Base-by-base conservation (phyloP, 352 stramenopile species). In the Pythium sp. region DNA sequence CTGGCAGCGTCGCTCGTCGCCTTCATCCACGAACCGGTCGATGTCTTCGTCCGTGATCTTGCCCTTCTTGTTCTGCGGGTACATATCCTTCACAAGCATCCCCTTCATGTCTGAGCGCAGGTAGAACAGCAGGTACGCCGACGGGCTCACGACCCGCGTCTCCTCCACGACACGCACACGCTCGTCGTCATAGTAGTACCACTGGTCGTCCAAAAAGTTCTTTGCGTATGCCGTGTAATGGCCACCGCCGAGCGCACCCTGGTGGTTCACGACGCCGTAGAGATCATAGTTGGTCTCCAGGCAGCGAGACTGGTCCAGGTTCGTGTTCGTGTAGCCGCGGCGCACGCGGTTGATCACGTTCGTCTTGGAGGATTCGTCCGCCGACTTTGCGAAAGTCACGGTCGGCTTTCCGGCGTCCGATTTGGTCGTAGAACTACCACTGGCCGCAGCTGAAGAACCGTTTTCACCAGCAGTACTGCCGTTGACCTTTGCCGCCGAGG, bases 71-170 rank as follows among this genome's bases (percentile, higher is more conserved):
- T 94, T 96, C 46, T 84, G 84, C 20, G 88, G 88, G 65, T 92
- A 97, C 58, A 97, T 67, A 57, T 93, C 88, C 67, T 93, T 91
- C 12, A 96, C 86, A 12, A 89, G 69, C 32, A 88, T 77, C 58
- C 76, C 78, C 64, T 94, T 86, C 80, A 97, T 94, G 71, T 97
- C 91, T 6, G 90, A 94, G 41, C 90, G 84, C 43, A 97, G 68
- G 71, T 97, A 98, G 68, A 98, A 98, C 8, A 98, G 81, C 69
- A 98, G 76, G 75, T 98, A 98, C 26, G 92, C 90, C 1, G 89
- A 92, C 34, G 87, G 76, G 22, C 76, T 95, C 24, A 96, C 84
- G 32, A 97, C 81, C 67, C 96, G 91, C 56, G 83, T 80, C 58
- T 96, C 90, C 68, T 95, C 87, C 2, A 97, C 81, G 11, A 95